These are phyloP conservation scores for Geotrichum reessii DNA, from an alignment of 1,139 yeast genomes.

Conservation along the genomic window DNA sequence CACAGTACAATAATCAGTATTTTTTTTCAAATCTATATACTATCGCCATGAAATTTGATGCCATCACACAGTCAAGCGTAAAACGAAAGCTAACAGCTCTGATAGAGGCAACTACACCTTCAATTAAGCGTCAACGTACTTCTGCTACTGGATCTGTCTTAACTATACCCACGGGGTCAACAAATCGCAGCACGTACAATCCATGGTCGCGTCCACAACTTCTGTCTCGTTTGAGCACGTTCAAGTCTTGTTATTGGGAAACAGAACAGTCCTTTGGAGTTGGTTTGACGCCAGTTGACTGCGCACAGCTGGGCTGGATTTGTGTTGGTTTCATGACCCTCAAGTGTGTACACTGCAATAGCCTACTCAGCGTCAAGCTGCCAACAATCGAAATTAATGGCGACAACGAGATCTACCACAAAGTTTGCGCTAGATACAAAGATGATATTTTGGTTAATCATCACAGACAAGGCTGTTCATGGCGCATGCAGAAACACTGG, in stretches of 20 bases:
- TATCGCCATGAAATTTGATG: not conserved
- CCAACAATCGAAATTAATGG: not conserved
- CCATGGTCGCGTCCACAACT: not conserved
- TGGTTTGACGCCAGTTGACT: not conserved
- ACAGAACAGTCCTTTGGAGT: not conserved
- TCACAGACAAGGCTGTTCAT: not conserved
- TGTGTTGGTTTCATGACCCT: not conserved
- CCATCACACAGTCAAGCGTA: not conserved
- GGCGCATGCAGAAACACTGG: not conserved
- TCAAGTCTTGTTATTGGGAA: not conserved
- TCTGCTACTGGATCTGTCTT: not conserved
- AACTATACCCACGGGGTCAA: not conserved
- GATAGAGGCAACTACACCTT: not conserved
- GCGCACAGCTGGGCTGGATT: not conserved
- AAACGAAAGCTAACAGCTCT: not conserved
- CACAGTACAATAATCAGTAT: too few relatives aligned
- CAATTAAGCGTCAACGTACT: not conserved
- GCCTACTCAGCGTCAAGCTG: not conserved
- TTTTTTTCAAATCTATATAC: too few relatives aligned
- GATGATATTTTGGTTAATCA: not conserved
- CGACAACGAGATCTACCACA: not conserved
- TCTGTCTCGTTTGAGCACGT: not conserved
- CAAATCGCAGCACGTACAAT: not conserved
- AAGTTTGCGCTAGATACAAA: not conserved
- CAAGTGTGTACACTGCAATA: not conserved